Evolutionary conservation across 2,329 filamentous ascomycete species (phyloP).

Genomic region (Capronia epimyces): DNA sequence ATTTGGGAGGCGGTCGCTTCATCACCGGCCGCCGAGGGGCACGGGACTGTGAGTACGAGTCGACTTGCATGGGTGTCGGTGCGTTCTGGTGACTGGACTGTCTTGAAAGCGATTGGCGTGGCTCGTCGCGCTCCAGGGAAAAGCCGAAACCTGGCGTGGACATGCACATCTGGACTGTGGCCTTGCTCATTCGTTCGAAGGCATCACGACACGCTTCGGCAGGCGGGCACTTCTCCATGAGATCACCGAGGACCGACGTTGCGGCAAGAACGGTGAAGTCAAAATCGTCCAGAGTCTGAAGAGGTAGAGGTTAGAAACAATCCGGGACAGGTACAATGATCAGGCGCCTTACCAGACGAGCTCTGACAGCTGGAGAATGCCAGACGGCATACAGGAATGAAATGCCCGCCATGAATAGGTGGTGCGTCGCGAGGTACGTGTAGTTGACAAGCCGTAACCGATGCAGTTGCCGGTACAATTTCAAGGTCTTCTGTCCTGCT

Average conservation of each 20-base stretch:
- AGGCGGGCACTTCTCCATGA: constrained; percentile 91
- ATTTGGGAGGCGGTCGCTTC: constrained; percentile 47
- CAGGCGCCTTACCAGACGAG: constrained; percentile 63
- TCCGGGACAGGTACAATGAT: not conserved
- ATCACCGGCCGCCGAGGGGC: constrained; percentile 14
- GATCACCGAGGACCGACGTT: constrained; percentile 83
- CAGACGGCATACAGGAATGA: constrained; percentile 96
- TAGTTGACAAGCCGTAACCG: constrained; percentile 87
- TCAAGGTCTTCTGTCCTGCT: constrained; percentile 85
- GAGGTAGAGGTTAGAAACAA: constrained; percentile 17
- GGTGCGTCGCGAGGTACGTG: constrained; percentile 90
- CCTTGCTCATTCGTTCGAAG: constrained; percentile 90
- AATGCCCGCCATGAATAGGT: constrained; percentile 94
- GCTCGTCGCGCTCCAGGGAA: constrained; percentile 18
- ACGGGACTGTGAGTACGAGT: constrained; percentile 11
- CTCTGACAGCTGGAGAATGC: constrained; percentile 86
- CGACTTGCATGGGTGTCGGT: constrained; percentile 25
- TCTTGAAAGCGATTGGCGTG: constrained; percentile 30
- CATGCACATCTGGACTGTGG: constrained; percentile 90
- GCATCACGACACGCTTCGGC: constrained; percentile 92
- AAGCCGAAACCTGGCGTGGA: constrained; percentile 74
- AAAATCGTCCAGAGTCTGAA: constrained; percentile 80
- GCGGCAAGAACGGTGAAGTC: constrained; percentile 92
- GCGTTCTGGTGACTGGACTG: constrained; percentile 34
- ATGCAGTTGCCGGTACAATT: constrained; percentile 85